Evolutionary conservation across 2,329 filamentous ascomycete genomes (phyloP).

Genomic region (Neocucurbitaria cava): DNA sequence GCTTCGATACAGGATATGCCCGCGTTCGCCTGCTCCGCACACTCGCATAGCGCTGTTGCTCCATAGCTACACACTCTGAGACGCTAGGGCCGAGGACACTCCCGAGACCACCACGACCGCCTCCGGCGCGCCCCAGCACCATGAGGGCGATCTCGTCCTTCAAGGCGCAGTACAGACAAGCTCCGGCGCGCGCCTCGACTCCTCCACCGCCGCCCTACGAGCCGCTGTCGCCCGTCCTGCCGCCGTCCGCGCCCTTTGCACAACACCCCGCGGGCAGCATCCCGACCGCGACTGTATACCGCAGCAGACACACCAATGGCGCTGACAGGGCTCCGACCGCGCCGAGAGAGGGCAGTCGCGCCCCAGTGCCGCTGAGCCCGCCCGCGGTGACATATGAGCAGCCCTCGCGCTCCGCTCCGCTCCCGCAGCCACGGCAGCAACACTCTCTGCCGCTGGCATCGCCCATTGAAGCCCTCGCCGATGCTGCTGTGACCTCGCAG

Average conservation of each 20-base stretch:
- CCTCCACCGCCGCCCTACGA: slow-evolving; percentile 45
- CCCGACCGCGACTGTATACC: slow-evolving; percentile 13
- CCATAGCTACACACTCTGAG: slow-evolving; percentile 36
- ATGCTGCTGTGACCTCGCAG: slow-evolving; percentile 48
- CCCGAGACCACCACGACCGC: slow-evolving; percentile 23
- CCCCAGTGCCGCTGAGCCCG: slow-evolving; percentile 16
- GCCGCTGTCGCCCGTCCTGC: slow-evolving; percentile 45
- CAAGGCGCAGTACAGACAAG: slow-evolving; percentile 43
- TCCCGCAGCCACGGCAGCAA: slow-evolving; percentile 22
- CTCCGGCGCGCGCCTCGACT: slow-evolving; percentile 37
- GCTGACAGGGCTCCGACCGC: background rate
- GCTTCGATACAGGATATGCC: slow-evolving; percentile 39
- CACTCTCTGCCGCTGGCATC: slow-evolving; percentile 38
- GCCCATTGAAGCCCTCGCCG: slow-evolving; percentile 54
- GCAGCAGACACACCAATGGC: slow-evolving; percentile 18
- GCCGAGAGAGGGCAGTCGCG: slow-evolving; percentile 8
- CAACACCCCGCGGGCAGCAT: slow-evolving; percentile 32
- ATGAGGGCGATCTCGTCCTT: slow-evolving; percentile 41
- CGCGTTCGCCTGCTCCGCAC: slow-evolving; percentile 25
- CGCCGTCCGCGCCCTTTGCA: slow-evolving; percentile 22
- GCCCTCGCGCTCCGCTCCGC: slow-evolving; percentile 31
- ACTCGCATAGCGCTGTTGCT: slow-evolving; percentile 31
- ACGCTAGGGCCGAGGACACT: slow-evolving; percentile 36
- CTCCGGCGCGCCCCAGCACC: slow-evolving; percentile 26
- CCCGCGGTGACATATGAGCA: slow-evolving; percentile 19